A percentile compares a stretch with the other conserved stretches of the same genome.
phyloP scores from a whole-genome alignment of 2,329 filamentous ascomycete genomes.

The Colletotrichum incanum region DNA sequence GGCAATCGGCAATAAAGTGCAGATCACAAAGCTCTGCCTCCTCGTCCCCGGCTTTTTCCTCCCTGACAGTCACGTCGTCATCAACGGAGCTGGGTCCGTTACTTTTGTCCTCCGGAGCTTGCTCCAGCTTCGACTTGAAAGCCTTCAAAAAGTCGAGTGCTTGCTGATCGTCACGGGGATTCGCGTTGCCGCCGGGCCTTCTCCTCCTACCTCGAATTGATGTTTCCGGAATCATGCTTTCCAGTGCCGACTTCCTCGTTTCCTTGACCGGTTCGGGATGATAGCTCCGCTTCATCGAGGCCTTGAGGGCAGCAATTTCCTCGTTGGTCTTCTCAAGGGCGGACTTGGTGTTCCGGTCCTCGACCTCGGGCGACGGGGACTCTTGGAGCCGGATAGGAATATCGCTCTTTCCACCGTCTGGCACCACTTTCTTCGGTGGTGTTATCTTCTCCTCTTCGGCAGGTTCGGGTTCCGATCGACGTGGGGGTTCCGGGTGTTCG shows the following conservation, averaged over 20 bases:
- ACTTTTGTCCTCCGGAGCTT: constrained; percentile 60
- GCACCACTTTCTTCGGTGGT: constrained; percentile 45
- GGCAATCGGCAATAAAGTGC: constrained; percentile 96
- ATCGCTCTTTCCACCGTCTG: constrained; percentile 22
- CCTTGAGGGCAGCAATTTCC: constrained; percentile 85
- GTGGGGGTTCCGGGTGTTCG: constrained; percentile 2
- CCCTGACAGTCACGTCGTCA: constrained; percentile 48
- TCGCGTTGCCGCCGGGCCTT: constrained; percentile 69
- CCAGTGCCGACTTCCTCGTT: constrained; percentile 77
- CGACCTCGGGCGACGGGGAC: constrained; percentile 55
- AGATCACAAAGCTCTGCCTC: constrained; percentile 89
- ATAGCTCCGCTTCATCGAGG: constrained; percentile 81
- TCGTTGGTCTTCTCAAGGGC: constrained; percentile 81
- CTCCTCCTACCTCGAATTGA: constrained; percentile 81
- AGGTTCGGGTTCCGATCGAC: not conserved
- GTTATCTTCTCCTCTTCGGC: constrained; percentile 45
- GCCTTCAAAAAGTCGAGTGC: constrained; percentile 81
- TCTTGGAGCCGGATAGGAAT: constrained; percentile 35
- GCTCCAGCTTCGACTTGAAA: constrained; percentile 84
- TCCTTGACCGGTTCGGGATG: constrained; percentile 66
- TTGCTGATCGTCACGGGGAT: constrained; percentile 72
- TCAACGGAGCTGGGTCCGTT: constrained; percentile 42
- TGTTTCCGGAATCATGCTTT: constrained; percentile 81
- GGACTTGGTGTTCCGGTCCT: constrained; percentile 58
- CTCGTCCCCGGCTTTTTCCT: constrained; percentile 65